Evolutionary conservation across 163 green algal genomes (phyloP).

Genomic region (Scenedesmus sp.): DNA sequence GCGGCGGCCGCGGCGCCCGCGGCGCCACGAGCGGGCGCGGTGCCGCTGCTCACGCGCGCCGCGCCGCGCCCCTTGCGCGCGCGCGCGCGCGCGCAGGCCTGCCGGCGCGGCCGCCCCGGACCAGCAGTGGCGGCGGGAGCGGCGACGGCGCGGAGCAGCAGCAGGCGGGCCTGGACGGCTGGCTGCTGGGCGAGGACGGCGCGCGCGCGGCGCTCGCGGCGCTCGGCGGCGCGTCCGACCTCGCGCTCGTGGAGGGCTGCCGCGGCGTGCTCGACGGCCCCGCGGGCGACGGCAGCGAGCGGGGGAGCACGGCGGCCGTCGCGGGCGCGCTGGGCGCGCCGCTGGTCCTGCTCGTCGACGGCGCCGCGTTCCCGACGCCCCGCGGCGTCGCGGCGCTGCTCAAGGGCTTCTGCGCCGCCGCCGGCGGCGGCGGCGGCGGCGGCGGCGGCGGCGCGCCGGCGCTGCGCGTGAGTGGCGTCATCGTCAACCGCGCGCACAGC

Average conservation of each 20-base stretch:
- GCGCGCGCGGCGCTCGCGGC: no score
- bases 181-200: conserved; percentile 4
- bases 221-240: conserved; percentile 50
- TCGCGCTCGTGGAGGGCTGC: conserved; percentile 86
- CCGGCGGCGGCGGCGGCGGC: conserved; percentile 8
- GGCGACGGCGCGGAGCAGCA: neutral
- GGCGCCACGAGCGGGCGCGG: no score
- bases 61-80: no score
- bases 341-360: conserved; percentile 89
- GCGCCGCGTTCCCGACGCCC: conserved; percentile 9
- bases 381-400: conserved; percentile 14
- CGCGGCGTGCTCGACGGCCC: conserved; percentile 85
- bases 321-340: conserved; percentile 82
- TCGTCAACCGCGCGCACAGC: no score
- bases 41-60: no score
- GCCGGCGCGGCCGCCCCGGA: neutral
- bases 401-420: conserved; percentile 2
- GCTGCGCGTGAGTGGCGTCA: no score
- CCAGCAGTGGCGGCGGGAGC: neutral
- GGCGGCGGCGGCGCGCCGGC: no score
- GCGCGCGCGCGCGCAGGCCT: conserved; percentile 7
- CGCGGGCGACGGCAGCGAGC: conserved; percentile 53
- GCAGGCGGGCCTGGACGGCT: conserved; percentile 24
- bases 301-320: conserved; percentile 83
- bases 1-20: no score